A percentile compares a stretch with the other conserved stretches of the same genome.
Conservation (phyloP, 345 rosid species). For the Eucalyptus pauciflora region DNA sequence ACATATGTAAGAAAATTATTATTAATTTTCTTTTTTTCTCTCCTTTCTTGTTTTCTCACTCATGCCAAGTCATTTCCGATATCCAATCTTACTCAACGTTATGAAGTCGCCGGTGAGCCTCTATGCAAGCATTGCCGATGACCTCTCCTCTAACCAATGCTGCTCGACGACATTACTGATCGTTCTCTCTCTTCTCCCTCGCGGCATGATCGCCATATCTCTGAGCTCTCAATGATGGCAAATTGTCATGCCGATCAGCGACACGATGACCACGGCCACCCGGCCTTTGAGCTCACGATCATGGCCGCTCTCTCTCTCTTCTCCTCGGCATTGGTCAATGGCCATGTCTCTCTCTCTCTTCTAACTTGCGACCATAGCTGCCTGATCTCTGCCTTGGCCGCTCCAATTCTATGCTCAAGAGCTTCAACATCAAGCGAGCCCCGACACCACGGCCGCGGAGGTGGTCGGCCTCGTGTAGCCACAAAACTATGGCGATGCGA, state of each 20-base stretch:
- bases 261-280: background rate
- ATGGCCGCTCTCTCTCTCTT: background rate
- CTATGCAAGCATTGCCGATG: too few species aligned
- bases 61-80: too few species aligned
- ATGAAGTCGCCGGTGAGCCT: too few species aligned
- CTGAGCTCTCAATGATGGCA: fast-evolving
- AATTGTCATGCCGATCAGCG: fast-evolving
- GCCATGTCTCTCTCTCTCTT: background rate
- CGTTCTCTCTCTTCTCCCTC: fast-evolving
- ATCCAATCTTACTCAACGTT: too few species aligned
- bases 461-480: background rate
- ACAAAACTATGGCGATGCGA: background rate
- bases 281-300: background rate
- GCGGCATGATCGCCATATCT: fast-evolving
- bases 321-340: background rate
- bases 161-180: too few species aligned
- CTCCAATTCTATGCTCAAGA: fast-evolving
- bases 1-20: too few species aligned
- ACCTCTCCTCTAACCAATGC: too few species aligned
- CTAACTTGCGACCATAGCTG: background rate
- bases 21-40: too few species aligned
- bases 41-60: too few species aligned
- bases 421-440: background rate
- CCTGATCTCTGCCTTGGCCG: background rate
- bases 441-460: background rate